Percentiles rank a stretch among this genome's conserved stretches.
phyloP scores from a whole-genome alignment of 495 filamentous ascomycete genomes.

The Amphirosellinia nigrospora region DNA sequence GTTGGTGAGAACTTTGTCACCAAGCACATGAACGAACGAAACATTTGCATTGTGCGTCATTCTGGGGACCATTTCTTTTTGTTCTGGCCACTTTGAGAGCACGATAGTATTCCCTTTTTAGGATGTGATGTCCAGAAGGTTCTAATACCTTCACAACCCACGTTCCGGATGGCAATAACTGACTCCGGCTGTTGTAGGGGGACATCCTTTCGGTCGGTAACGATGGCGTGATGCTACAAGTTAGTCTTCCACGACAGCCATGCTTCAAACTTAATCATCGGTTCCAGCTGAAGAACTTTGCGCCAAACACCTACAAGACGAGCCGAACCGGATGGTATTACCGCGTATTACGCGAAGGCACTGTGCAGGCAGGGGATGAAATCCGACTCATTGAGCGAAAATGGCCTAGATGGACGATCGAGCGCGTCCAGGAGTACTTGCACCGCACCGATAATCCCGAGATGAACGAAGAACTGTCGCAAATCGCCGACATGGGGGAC shows the following conservation, averaged over 20 bases:
- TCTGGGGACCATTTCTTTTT: no score
- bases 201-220: conserved; percentile 53
- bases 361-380: conserved; percentile 53
- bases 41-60: conserved; percentile 67
- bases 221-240: conserved; percentile 48
- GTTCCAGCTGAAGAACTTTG: conserved; percentile 60
- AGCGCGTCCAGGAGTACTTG: conserved; percentile 60
- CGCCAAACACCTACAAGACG: conserved; percentile 55
- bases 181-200: no score
- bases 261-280: conserved; percentile 66
- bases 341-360: conserved; percentile 54
- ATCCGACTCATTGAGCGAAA: conserved; percentile 50
- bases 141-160: no score
- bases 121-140: no score
- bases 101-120: no score
- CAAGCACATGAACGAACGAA: conserved; percentile 58
- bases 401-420: conserved; percentile 61
- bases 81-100: no score
- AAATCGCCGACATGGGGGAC: conserved; percentile 53
- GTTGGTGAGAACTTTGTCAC: conserved; percentile 63
- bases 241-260: conserved; percentile 58
- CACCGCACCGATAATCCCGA: conserved; percentile 52
- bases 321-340: conserved; percentile 64
- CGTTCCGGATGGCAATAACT: no score
- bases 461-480: conserved; percentile 53